These are phyloP conservation scores for Tricholoma furcatifolium DNA, from an alignment of 768 basidiomycete species.

Conservation along the genomic window DNA sequence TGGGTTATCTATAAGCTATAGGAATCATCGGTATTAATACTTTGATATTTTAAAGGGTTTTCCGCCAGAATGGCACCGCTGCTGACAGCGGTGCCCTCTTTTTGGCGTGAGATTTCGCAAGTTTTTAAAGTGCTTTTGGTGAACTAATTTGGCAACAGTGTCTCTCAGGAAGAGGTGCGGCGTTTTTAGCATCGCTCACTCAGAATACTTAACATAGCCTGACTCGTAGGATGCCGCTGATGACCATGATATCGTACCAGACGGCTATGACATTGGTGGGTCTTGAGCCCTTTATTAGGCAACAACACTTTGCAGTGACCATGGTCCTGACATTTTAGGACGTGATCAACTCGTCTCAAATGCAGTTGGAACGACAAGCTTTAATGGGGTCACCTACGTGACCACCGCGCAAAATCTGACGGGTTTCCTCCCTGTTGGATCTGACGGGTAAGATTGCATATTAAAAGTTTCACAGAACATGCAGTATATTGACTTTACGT, in stretches of 20 bases:
- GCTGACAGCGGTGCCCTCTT: slow-evolving; percentile 54
- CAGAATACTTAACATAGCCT: not conserved
- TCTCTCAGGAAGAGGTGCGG: slow-evolving; percentile 35
- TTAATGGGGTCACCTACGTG: slow-evolving; percentile 44
- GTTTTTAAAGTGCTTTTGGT: not conserved
- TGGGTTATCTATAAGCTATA: slow-evolving; percentile 27
- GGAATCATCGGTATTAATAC: not conserved
- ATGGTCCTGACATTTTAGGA: slow-evolving; percentile 15
- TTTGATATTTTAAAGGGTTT: slow-evolving; percentile 36
- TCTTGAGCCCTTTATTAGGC: not conserved
- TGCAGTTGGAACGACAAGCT: slow-evolving; percentile 33
- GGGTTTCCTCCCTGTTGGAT: slow-evolving; percentile 53
- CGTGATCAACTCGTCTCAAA: slow-evolving; percentile 25
- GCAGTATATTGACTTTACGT: not conserved
- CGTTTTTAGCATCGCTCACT: not conserved
- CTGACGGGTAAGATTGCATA: slow-evolving; percentile 33
- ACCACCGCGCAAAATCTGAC: slow-evolving; percentile 46
- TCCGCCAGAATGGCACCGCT: slow-evolving; percentile 53
- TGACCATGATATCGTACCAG: slow-evolving; percentile 29
- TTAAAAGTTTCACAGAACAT: not conserved
- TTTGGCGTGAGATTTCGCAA: slow-evolving; percentile 31
- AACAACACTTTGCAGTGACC: not conserved
- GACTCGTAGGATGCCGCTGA: slow-evolving; percentile 23
- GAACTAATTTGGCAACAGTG: slow-evolving; percentile 18
- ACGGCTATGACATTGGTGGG: slow-evolving; percentile 34